phyloP scores from a whole-genome alignment of 192 early-diverging fungal species.

The Gryganskiella cystojenkinii region DNA sequence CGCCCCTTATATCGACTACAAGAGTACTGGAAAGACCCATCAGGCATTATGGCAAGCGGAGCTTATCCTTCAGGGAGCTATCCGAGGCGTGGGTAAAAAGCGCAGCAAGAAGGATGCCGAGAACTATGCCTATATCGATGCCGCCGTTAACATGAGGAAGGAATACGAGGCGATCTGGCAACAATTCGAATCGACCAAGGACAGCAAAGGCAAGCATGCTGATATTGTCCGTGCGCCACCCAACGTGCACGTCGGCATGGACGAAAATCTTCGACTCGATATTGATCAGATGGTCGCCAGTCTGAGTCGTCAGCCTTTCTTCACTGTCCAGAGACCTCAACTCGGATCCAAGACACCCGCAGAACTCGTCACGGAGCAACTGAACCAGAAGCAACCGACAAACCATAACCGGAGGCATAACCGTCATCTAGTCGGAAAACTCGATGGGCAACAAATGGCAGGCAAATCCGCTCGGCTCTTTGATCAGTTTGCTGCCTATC shows the following conservation, averaged over 20 bases:
- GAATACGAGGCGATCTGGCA: constrained; percentile 48
- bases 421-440: constrained; percentile 33
- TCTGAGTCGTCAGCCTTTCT: constrained; percentile 40
- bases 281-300: constrained; percentile 39
- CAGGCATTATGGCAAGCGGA: constrained; percentile 52
- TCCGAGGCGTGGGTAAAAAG: constrained; percentile 46
- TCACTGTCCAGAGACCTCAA: constrained; percentile 33
- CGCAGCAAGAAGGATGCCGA: constrained; percentile 56
- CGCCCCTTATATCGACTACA: constrained; percentile 46
- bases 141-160: constrained; percentile 54
- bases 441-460: constrained; percentile 37
- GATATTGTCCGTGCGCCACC: constrained; percentile 41
- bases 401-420: constrained; percentile 25
- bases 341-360: constrained; percentile 5
- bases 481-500: constrained; percentile 33
- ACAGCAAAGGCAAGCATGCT: constrained; percentile 47
- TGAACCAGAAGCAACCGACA: constrained; percentile 12
- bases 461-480: constrained; percentile 44
- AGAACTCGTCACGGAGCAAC: background rate
- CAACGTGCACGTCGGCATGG: constrained; percentile 45
- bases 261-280: constrained; percentile 33
- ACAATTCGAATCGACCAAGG: constrained; percentile 48
- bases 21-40: constrained; percentile 44
- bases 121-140: constrained; percentile 44
- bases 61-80: constrained; percentile 40